A percentile compares a stretch with the other conserved stretches of the same genome.
These are phyloP conservation scores for Phytophthora pistaciae DNA, from an alignment of 352 stramenopile genomes.

Conservation along the genomic window DNA sequence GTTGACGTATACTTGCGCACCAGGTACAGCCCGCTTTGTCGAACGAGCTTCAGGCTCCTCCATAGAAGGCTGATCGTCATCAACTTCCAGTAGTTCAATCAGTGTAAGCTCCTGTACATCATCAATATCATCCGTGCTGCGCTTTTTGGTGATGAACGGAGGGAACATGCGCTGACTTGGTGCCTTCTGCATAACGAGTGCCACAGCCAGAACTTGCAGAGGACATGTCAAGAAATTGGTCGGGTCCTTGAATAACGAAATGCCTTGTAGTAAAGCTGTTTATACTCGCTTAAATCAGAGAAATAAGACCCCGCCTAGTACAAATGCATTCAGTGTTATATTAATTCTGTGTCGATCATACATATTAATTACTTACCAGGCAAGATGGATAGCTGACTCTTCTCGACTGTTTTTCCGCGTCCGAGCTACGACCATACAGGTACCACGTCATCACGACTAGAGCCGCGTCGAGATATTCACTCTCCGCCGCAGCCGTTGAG, in stretches of 20 bases:
- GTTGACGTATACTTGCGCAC: neutral
- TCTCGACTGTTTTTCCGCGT: conserved; percentile 25
- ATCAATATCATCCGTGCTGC: neutral
- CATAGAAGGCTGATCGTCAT: neutral
- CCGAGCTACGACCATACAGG: conserved; percentile 24
- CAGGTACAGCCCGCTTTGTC: no score
- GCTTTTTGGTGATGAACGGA: neutral
- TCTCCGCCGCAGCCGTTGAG: conserved; percentile 5
- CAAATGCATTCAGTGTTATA: neutral
- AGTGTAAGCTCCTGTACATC: conserved; percentile 12
- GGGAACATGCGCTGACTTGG: conserved; percentile 14
- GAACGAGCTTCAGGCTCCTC: no score
- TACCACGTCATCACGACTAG: conserved; percentile 24
- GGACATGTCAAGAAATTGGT: conserved; percentile 15
- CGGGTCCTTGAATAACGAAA: conserved; percentile 21
- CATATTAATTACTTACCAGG: neutral
- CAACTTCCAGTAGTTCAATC: conserved; percentile 17
- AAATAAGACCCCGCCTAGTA: conserved; percentile 18
- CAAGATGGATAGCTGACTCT: conserved; percentile 25
- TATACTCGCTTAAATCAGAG: conserved; percentile 26
- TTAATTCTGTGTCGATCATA: neutral
- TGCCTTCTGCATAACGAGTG: conserved; percentile 3
- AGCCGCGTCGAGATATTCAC: conserved; percentile 13
- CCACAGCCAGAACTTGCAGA: conserved; percentile 13
- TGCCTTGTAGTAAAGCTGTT: neutral